phyloP scores from a whole-genome alignment of 192 early-diverging fungal species.

The Diversispora eburnea region DNA sequence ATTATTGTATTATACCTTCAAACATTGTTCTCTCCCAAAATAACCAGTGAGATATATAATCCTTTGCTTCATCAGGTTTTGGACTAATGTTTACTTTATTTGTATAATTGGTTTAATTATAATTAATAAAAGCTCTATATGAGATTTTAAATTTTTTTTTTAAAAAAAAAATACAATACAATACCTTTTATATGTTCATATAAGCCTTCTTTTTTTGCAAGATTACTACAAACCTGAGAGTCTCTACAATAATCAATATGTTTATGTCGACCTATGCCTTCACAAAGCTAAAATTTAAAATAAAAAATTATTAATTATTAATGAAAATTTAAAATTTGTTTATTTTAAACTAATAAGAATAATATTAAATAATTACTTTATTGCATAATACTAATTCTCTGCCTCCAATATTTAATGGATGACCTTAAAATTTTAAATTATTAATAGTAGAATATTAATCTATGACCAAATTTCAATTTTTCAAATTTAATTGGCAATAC shows the following conservation, averaged over 20 bases:
- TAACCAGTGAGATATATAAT: constrained; percentile 27
- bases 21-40: constrained; percentile 30
- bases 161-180: neutral
- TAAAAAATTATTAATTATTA: neutral
- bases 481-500: neutral
- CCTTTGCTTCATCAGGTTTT: constrained; percentile 16
- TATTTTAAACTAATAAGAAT: neutral
- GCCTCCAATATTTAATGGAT: constrained; percentile 11
- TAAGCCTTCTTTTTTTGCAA: neutral
- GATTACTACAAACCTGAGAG: neutral
- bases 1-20: constrained; percentile 4
- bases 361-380: neutral
- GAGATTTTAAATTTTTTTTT: neutral
- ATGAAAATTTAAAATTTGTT: neutral
- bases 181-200: constrained; percentile 18
- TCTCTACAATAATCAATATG: constrained; percentile 32
- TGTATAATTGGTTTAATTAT: neutral
- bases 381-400: constrained; percentile 6
- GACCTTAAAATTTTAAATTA: neutral
- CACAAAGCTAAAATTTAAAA: constrained; percentile 5
- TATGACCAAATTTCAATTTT: no score
- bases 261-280: constrained; percentile 18
- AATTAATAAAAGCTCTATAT: neutral
- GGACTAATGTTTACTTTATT: constrained; percentile 1
- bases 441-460: neutral